Percentiles rank a stretch among this genome's conserved stretches.
Conservation (phyloP, 768 basidiomycete species). For the Boletus pseudopeckii region DNA sequence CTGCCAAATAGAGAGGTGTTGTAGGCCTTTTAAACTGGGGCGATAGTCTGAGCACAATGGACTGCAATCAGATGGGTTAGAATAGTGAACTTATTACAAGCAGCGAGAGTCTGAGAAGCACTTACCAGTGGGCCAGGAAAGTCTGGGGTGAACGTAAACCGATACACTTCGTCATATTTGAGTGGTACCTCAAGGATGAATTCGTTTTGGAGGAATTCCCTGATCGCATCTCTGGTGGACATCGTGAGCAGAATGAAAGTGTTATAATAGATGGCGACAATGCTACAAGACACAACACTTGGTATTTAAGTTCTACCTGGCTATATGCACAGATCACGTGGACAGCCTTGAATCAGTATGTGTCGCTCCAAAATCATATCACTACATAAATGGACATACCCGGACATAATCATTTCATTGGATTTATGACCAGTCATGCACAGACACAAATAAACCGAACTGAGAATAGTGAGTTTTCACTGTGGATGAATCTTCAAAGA, state of each 20-base stretch:
- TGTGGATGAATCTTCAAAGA: too few species aligned
- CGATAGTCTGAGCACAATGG: not conserved
- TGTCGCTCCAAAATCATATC: not conserved
- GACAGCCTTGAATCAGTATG: not conserved
- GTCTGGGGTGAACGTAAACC: not conserved
- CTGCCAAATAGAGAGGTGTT: too few species aligned
- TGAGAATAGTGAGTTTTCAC: not conserved
- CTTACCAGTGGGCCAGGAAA: not conserved
- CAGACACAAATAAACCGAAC: not conserved
- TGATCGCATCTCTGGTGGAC: not conserved
- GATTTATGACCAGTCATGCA: not conserved
- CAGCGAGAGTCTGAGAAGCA: not conserved
- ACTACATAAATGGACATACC: not conserved
- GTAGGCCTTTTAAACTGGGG: not conserved
- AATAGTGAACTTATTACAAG: too few species aligned
- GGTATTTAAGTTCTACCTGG: not conserved
- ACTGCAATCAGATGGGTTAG: not conserved
- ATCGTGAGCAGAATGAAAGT: not conserved
- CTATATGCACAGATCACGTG: not conserved
- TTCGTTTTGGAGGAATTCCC: not conserved
- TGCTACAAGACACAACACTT: not conserved
- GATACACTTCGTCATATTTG: not conserved
- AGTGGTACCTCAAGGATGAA: not conserved
- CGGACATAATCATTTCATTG: not conserved
- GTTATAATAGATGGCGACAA: not conserved